Percentiles rank a stretch among this genome's conserved stretches.
Conservation (phyloP, 495 filamentous ascomycete genomes). For the Aspergillus nanangensis region DNA sequence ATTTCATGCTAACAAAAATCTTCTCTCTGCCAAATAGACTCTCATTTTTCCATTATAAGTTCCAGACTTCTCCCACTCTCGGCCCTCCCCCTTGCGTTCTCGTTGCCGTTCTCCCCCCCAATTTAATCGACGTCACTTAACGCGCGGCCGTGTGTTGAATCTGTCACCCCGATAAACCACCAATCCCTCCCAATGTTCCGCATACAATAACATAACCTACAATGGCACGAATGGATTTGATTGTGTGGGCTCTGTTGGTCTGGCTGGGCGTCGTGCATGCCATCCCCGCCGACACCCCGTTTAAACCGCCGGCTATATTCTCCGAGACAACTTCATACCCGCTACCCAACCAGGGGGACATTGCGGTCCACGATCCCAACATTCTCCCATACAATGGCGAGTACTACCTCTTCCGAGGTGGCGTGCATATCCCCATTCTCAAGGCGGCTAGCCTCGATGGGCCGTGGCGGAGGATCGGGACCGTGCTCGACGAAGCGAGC, state of each 20-base stretch:
- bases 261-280: constrained; percentile 4
- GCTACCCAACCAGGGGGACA: constrained; percentile 29
- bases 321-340: constrained; percentile 28
- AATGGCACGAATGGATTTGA: constrained; percentile 8
- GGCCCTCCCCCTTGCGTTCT: neutral
- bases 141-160: neutral
- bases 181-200: neutral
- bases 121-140: too few species aligned
- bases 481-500: constrained; percentile 31
- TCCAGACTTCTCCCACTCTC: neutral
- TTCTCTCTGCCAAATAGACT: too few species aligned
- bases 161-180: neutral
- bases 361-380: constrained; percentile 37
- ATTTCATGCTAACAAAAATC: too few species aligned
- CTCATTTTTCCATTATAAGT: neutral
- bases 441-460: constrained; percentile 32
- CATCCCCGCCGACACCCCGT: neutral
- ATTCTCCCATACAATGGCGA: constrained; percentile 26
- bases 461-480: constrained; percentile 38
- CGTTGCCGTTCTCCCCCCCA: neutral
- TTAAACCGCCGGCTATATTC: constrained; percentile 12
- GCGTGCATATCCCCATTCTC: constrained; percentile 23
- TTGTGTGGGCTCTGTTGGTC: neutral
- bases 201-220: neutral
- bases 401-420: constrained; percentile 41